phyloP scores from a whole-genome alignment of 75 land plant genomes.

The Pinus albicaulis region DNA sequence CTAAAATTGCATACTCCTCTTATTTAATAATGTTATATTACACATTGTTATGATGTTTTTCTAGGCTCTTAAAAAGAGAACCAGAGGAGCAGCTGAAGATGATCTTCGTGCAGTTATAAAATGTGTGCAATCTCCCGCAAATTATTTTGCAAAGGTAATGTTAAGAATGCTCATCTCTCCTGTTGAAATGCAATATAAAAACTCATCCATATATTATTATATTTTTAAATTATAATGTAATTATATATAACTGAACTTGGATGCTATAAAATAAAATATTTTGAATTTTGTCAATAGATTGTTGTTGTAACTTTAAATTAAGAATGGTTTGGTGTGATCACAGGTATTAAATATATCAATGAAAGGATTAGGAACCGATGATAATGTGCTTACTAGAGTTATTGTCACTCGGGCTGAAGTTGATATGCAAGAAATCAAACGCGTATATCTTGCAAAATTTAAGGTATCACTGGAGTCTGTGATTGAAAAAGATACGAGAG shows the following conservation, averaged over 20 bases:
- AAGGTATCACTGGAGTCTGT: conserved; percentile 37
- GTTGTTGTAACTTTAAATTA: too few species aligned
- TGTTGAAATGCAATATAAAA: too few species aligned
- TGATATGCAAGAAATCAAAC: conserved; percentile 59
- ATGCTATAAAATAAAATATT: too few species aligned
- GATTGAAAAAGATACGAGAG: conserved; percentile 62
- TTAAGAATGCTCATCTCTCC: too few species aligned
- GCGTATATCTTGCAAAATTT: conserved; percentile 24
- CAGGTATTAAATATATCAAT: conserved; percentile 53
- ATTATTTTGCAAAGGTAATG: neutral
- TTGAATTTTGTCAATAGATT: too few species aligned
- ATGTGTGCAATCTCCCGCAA: neutral
- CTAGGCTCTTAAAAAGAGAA: neutral
- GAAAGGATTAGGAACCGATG: conserved; percentile 69
- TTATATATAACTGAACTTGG: too few species aligned
- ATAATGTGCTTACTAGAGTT: conserved; percentile 54
- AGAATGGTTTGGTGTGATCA: too few species aligned
- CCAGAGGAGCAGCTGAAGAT: neutral
- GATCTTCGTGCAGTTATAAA: neutral
- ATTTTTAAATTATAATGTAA: too few species aligned
- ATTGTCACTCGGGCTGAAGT: conserved; percentile 68
- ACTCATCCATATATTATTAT: too few species aligned
- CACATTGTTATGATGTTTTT: too few species aligned
- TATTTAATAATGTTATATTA: too few species aligned
- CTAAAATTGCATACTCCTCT: too few species aligned